Base-by-base conservation (phyloP, 2,329 filamentous ascomycete species). In the Fulvia fulva region DNA sequence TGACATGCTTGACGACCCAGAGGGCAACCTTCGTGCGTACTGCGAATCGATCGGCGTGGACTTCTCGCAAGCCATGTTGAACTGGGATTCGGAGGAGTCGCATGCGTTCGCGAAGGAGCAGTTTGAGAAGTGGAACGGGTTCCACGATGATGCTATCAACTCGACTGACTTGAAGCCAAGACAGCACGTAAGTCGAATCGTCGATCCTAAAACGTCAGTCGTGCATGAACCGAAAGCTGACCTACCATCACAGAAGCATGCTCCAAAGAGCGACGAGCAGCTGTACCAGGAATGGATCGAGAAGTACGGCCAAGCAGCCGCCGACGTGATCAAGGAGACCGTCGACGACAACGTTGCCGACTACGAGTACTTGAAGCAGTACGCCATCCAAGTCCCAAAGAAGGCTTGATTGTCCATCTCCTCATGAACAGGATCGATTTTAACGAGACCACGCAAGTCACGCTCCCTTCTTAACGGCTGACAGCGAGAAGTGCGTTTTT, bases 111-210 rank as follows among this genome's bases (percentile, higher is more conserved):
- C 92, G 2, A 80, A 82, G 65, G 81, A 85, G 63, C 87, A 86
- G 19, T 97, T 97, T 76, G 91, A 92, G 77, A 97, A 99, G 79
- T 97, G 94, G 94, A 89, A 87, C 66, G 94, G 94, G 11, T 97
- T 96, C 78, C 94, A 97, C 74, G 89, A 97, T 66, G 94, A 97
- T 78, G 94, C 91, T 14, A 90, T 97, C 67, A 81, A 89, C 65
- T 96, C 90, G 71, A 87, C 82, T 37, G 86, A 86, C 61, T 78
- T 99, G 68, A 87, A 87, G 71, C 84, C 89, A 1, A 81, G 90
- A 70, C 79, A 80, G 47, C 81, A 87, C 64, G 82, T 85, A 74
- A 70, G 78, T 76, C 1, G 11, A 37, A 26, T 14, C 51, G 22
- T n/a, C 55, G 19, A 26, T 22, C n/a, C 16, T 19, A 5, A n/a